Base-by-base conservation (phyloP, 2,329 filamentous ascomycete genomes). In the Ascochyta rabiei region DNA sequence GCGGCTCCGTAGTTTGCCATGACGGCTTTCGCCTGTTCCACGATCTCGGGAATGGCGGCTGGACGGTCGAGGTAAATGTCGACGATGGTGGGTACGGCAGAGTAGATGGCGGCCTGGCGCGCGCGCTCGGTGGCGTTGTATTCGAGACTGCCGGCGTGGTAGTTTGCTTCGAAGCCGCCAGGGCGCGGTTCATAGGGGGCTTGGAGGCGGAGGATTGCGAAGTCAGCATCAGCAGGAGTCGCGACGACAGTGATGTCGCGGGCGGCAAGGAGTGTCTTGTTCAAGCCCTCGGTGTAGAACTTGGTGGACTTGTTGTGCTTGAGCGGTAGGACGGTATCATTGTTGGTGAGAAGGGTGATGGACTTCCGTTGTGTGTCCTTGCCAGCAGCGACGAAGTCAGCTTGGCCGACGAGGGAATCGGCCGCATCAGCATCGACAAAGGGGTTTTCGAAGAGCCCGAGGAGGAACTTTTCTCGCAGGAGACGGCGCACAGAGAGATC, bases 371-470 rank as follows among this genome's bases (percentile, higher is more conserved):
- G 77, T 0, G 77, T 66, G 40, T 76, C 75, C 30, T 67, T 62
- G 24, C 77, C 78, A 0, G 74, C 56, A 2, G 68, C 63, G 8
- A 69, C 61, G 56, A 81, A 82, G 53, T 79, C 76, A 9, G 72
- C 63, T 30, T 79, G 79, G 3, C 80, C 80, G 16, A 81, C 80
- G 3, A 78, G 61, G 2, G 69, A 66, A 1, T 66, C 71, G 0
- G 79, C 80, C 1, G 67, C 71, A 1, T 77, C 76, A 1, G 73
- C 70, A 52, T 84, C 78, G 4, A 83, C 77, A 38, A 80, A 83
- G 0, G 79, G 80, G 42, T 79, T 76, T 12, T 83, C 81, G 44
- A 83, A 84, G 7, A 83, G 75, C 3, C 81, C 81, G 0, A 83
- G 74, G 4, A 75, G 46, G 59, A 83, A 83, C 63, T 83, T 84